Evolutionary conservation across 306 rosid genomes (phyloP), one percentile per base, ranked within the genome.

Genomic region (Carpinus viminea): DNA sequence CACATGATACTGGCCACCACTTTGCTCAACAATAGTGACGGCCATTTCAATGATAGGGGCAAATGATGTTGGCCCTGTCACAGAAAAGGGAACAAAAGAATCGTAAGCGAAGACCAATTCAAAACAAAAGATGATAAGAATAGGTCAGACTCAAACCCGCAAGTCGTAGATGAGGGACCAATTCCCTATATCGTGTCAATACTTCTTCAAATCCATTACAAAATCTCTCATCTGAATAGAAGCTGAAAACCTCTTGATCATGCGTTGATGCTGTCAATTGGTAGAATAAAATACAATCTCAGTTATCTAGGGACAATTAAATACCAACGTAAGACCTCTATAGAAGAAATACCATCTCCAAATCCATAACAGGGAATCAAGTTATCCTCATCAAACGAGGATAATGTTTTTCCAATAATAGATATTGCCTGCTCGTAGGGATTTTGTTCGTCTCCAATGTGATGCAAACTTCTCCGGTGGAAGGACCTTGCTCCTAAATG

Each of bases 131-230:
- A 45, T 68, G 65, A 46, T n/a, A 82, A 34, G 68, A 56, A 71
- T 57, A 62, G 24, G 8, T 51, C 20, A 73, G 80, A 82, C 56
- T 56, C 60, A 56, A 84, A 96, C 99, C 99, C 34, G 99, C 97
- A 66, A 93, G 99, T 80, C 81, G 89, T 75, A 96, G 81, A 76
- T 86, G 90, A 74, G 98, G 99, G 52, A 90, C 94, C 80, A 93
- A 76, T 79, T 93, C 96, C 79, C 92, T 84, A 54, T 96, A 96
- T 38, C 94, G 83, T 16, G 79, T 34, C 84, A 96, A 79, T 41
- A 93, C 99, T 88, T 93, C 99, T 88, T 93, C 98, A 88, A 93
- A 96, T 83, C 99, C 99, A n/a, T 84, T 85, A 76, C 99, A 96
- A 82, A 82, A 80, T 75, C 87, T 84, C 66, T 93, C 98, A n/a